phyloP scores from a whole-genome alignment of 805 yeast species.

The Cyberlindnera petersonii region DNA sequence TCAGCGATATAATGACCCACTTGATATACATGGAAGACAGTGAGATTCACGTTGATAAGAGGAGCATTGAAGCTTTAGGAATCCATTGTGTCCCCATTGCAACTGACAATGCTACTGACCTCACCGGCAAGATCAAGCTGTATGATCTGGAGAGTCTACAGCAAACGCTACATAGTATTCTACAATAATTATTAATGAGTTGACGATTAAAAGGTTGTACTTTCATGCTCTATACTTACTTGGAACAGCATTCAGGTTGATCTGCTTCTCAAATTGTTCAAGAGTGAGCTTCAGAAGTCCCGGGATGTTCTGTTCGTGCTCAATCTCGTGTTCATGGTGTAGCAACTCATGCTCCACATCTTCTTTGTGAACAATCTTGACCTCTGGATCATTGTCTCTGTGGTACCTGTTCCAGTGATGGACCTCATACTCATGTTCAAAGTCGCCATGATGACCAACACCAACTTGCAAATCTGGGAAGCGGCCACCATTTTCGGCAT shows the following conservation, averaged over 20 bases:
- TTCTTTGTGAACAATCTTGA: slow-evolving; percentile 74
- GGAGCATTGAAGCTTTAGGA: slow-evolving; percentile 37
- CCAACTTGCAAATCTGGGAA: slow-evolving; percentile 93
- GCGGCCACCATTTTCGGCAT: slow-evolving; percentile 56
- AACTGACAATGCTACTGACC: slow-evolving; percentile 16
- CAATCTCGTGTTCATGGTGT: slow-evolving; percentile 58
- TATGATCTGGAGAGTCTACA: slow-evolving; percentile 44
- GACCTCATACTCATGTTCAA: slow-evolving; percentile 88
- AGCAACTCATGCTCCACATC: slow-evolving; percentile 60
- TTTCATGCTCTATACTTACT: slow-evolving; percentile 27
- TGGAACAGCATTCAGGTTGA: slow-evolving; percentile 36
- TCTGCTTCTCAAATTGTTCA: slow-evolving; percentile 37
- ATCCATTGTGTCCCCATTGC: slow-evolving; percentile 44
- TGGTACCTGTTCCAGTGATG: slow-evolving; percentile 91
- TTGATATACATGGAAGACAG: slow-evolving; percentile 50
- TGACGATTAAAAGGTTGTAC: neutral
- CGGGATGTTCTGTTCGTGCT: slow-evolving; percentile 73
- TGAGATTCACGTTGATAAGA: slow-evolving; percentile 47
- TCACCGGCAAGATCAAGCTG: slow-evolving; percentile 22
- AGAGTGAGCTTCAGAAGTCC: slow-evolving; percentile 31
- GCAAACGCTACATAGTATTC: slow-evolving; percentile 19
- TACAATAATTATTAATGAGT: neutral
- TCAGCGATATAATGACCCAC: slow-evolving; percentile 58
- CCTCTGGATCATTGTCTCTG: slow-evolving; percentile 76
- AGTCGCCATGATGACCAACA: slow-evolving; percentile 91